Percentiles rank a stretch among this genome's conserved stretches.
phyloP scores from a whole-genome alignment of 768 basidiomycete species.

The Xanthoconium stramineum region DNA sequence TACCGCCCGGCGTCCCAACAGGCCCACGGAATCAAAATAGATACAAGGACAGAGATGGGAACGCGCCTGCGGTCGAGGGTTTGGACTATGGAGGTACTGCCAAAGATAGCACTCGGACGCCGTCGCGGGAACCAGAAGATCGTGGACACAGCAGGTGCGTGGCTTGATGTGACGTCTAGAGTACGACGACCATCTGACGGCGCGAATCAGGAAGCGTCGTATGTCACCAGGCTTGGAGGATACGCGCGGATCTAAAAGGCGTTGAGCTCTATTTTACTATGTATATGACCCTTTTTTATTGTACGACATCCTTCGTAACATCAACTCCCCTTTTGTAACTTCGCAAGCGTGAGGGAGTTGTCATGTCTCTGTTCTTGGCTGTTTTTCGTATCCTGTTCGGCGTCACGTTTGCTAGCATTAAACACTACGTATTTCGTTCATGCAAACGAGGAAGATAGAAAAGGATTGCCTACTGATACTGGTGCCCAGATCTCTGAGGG shows the following conservation, averaged over 20 bases:
- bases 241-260: conserved; percentile 64
- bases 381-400: not conserved
- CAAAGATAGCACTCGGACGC: conserved; percentile 48
- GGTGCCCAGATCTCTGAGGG: too few species aligned
- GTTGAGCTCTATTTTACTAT: conserved; percentile 41
- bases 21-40: conserved; percentile 87
- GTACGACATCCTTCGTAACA: conserved; percentile 21
- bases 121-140: conserved; percentile 68
- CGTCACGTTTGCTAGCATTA: too few species aligned
- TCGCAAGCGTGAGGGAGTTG: not conserved
- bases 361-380: not conserved
- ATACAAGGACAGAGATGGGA: conserved; percentile 85
- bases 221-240: conserved; percentile 73
- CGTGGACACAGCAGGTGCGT: conserved; percentile 56
- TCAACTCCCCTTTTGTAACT: conserved; percentile 3
- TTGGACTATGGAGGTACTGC: conserved; percentile 75
- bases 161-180: not conserved
- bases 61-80: conserved; percentile 84
- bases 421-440: too few species aligned
- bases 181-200: conserved; percentile 1
- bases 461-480: too few species aligned
- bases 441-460: too few species aligned
- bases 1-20: conserved; percentile 84
- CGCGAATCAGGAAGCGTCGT: conserved; percentile 57
- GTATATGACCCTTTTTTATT: conserved; percentile 27